These are phyloP conservation scores for Candida morakotiae DNA, from an alignment of 805 yeast genomes.

Conservation along the genomic window DNA sequence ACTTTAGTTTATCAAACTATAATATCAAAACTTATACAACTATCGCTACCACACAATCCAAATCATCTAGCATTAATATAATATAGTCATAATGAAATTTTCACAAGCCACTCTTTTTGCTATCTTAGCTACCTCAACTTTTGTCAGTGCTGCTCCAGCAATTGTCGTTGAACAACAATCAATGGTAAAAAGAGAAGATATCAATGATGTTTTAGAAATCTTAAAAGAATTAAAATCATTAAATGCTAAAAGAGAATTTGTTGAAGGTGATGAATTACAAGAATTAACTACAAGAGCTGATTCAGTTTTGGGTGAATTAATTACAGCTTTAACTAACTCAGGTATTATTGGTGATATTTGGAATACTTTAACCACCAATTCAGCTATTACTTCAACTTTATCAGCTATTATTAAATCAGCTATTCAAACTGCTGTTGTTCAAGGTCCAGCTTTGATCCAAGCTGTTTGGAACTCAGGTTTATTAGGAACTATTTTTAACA, in stretches of 20 bases:
- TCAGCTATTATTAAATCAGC: conserved; percentile 26
- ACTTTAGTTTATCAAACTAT: too few relatives aligned
- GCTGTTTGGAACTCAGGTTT: conserved; percentile 42
- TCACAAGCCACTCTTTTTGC: conserved; percentile 37
- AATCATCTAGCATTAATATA: background rate
- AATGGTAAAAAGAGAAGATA: conserved; percentile 33
- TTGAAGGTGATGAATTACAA: conserved; percentile 21
- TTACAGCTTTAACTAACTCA: conserved; percentile 32
- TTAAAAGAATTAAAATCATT: conserved; percentile 27
- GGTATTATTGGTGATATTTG: conserved; percentile 36
- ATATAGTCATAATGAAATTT: conserved; percentile 30
- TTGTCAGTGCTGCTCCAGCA: conserved; percentile 34
- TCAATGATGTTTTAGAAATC: conserved; percentile 27
- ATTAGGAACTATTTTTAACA: conserved; percentile 26
- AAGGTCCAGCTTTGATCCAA: conserved; percentile 38
- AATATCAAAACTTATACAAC: too few relatives aligned
- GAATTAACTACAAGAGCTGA: conserved; percentile 34
- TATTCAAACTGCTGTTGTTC: conserved; percentile 28
- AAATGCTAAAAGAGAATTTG: conserved; percentile 33
- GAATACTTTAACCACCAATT: conserved; percentile 29
- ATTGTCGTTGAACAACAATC: conserved; percentile 14
- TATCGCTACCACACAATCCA: conserved; percentile 1
- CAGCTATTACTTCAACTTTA: conserved; percentile 23
- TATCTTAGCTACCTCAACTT: conserved; percentile 33
- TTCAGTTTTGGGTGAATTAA: conserved; percentile 29